phyloP scores from a whole-genome alignment of 805 yeast species.

The Zygoascus ofunaensis region DNA sequence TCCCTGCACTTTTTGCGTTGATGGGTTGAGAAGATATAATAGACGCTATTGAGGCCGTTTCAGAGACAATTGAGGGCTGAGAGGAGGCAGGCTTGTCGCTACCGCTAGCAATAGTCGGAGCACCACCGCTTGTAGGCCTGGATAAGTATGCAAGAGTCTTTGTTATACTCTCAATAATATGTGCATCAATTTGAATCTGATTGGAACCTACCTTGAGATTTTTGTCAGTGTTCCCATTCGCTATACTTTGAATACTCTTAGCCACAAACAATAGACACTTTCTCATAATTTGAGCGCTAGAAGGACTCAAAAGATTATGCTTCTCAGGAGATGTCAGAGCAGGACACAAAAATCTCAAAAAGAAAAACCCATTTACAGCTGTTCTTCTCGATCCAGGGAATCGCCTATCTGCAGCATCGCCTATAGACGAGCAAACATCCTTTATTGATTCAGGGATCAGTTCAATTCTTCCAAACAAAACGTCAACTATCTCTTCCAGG shows the following conservation, averaged over 20 bases:
- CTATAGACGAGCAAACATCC: slow-evolving; percentile 54
- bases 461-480: slow-evolving; percentile 39
- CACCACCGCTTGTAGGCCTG: not conserved
- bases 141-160: slow-evolving; percentile 5
- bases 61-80: not conserved
- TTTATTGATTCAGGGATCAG: slow-evolving; percentile 54
- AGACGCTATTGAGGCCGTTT: not conserved
- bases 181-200: slow-evolving; percentile 1
- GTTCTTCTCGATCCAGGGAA: slow-evolving; percentile 54
- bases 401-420: slow-evolving; percentile 42
- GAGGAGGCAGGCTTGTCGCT: not conserved
- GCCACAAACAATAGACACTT: slow-evolving; percentile 22
- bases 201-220: not conserved
- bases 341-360: slow-evolving; percentile 68
- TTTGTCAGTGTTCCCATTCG: slow-evolving; percentile 10
- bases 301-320: slow-evolving; percentile 20
- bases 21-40: not conserved
- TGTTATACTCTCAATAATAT: slow-evolving; percentile 5
- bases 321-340: slow-evolving; percentile 75
- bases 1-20: slow-evolving; percentile 19
- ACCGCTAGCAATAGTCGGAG: not conserved
- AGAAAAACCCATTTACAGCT: slow-evolving; percentile 77
- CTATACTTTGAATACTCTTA: slow-evolving; percentile 25
- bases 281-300: slow-evolving; percentile 16
- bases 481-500: slow-evolving; percentile 45